phyloP scores from a whole-genome alignment of 805 yeast genomes.

The Metschnikowia picachoensis region DNA sequence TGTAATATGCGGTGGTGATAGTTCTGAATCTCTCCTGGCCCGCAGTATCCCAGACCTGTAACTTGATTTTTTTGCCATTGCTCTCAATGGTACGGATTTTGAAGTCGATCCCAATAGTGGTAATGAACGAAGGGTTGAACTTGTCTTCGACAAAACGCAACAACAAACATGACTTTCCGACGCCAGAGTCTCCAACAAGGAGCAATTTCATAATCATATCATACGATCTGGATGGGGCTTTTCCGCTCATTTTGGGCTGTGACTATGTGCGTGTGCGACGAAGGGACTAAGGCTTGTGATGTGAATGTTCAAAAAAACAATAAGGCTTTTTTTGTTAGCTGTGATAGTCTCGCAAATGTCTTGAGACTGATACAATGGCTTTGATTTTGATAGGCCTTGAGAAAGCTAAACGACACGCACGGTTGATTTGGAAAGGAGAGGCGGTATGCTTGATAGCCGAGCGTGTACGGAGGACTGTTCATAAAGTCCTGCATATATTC shows the following conservation, averaged over 20 bases:
- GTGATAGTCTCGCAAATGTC: too few species aligned
- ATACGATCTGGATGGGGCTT: conserved; percentile 68
- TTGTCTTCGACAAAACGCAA: conserved; percentile 94
- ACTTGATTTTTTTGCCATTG: conserved; percentile 87
- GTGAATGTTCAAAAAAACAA: too few species aligned
- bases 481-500: conserved; percentile 8
- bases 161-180: conserved; percentile 84
- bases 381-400: too few species aligned
- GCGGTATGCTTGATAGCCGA: conserved; percentile 3
- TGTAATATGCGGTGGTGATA: conserved; percentile 86
- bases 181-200: conserved; percentile 89
- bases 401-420: neutral
- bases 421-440: conserved; percentile 1
- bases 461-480: conserved; percentile 13
- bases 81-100: conserved; percentile 94
- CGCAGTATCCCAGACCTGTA: conserved; percentile 97
- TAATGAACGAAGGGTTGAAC: conserved; percentile 93
- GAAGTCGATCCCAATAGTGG: conserved; percentile 97
- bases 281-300: too few species aligned
- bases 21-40: conserved; percentile 97
- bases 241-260: conserved; percentile 45
- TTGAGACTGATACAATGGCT: too few species aligned
- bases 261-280: neutral
- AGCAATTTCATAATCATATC: conserved; percentile 90
- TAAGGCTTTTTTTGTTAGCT: too few species aligned